These are phyloP conservation scores for Asclepias syriaca DNA, from an alignment of 257 asterid genomes.

Conservation along the genomic window DNA sequence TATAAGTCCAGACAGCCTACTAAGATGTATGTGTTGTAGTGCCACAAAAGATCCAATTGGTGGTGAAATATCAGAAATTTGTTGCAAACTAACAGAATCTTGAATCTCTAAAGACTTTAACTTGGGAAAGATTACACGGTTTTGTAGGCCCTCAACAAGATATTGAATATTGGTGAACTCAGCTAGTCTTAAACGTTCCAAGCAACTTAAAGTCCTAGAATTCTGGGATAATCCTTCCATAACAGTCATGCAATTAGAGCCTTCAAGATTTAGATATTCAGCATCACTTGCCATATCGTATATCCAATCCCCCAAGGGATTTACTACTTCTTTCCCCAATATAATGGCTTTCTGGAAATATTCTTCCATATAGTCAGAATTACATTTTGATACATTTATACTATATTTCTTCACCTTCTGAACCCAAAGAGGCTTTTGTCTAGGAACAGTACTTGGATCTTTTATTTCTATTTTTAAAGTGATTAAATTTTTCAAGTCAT, in stretches of 20 bases:
- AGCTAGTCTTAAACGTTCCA: neutral
- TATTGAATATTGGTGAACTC: neutral
- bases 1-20: neutral
- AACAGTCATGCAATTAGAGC: neutral
- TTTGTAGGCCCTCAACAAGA: neutral
- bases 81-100: neutral
- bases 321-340: neutral
- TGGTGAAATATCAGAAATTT: neutral
- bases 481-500: neutral
- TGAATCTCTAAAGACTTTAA: neutral
- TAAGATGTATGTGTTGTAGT: neutral
- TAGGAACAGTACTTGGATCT: neutral
- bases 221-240: neutral
- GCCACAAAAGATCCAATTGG: neutral
- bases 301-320: constrained; percentile 9
- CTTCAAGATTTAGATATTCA: neutral
- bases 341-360: neutral
- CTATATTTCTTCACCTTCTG: neutral
- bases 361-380: too few species aligned
- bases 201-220: neutral
- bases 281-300: neutral
- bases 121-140: neutral
- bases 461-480: neutral
- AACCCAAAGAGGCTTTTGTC: neutral
- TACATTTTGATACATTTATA: neutral